phyloP scores from a whole-genome alignment of 106 monocot species.

The Dioscorea zingiberensis region DNA sequence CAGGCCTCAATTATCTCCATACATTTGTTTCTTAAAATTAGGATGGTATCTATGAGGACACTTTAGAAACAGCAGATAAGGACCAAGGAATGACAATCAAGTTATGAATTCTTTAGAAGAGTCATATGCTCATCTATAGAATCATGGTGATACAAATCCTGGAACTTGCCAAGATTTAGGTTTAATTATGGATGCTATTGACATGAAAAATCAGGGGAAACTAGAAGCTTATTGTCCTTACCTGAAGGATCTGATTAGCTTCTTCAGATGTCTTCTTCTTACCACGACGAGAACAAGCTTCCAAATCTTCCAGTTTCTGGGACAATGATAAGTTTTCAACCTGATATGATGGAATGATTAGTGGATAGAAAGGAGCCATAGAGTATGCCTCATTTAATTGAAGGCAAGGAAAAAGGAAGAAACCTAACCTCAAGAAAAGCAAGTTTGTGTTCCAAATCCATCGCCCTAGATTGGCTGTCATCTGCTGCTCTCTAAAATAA shows the following conservation, averaged over 20 bases:
- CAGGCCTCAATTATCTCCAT: too few species aligned
- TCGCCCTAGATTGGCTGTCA: slow-evolving; percentile 82
- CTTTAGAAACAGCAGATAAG: too few species aligned
- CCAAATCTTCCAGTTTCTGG: slow-evolving; percentile 94
- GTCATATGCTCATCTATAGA: too few species aligned
- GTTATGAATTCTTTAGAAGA: too few species aligned
- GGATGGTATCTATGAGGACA: too few species aligned
- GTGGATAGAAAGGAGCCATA: not conserved
- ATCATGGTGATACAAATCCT: too few species aligned
- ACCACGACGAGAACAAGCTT: slow-evolving; percentile 71
- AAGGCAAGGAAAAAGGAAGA: not conserved
- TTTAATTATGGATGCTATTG: too few species aligned
- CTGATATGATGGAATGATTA: slow-evolving; percentile 28
- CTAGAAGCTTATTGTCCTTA: slow-evolving; percentile 4
- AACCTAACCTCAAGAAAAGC: slow-evolving; percentile 87
- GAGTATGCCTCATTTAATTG: too few species aligned
- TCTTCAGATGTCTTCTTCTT: slow-evolving; percentile 94
- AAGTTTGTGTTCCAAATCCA: slow-evolving; percentile 90
- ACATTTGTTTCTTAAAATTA: too few species aligned
- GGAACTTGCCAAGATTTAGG: too few species aligned
- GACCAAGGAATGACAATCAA: too few species aligned
- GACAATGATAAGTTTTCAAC: slow-evolving; percentile 79
- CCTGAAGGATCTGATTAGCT: slow-evolving; percentile 88
- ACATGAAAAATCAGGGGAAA: too few species aligned
- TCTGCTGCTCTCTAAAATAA: slow-evolving; percentile 73